A percentile compares a stretch with the other conserved stretches of the same genome.
phyloP scores from a whole-genome alignment of 305 asterid genomes.

The Fraxinus sp. region DNA sequence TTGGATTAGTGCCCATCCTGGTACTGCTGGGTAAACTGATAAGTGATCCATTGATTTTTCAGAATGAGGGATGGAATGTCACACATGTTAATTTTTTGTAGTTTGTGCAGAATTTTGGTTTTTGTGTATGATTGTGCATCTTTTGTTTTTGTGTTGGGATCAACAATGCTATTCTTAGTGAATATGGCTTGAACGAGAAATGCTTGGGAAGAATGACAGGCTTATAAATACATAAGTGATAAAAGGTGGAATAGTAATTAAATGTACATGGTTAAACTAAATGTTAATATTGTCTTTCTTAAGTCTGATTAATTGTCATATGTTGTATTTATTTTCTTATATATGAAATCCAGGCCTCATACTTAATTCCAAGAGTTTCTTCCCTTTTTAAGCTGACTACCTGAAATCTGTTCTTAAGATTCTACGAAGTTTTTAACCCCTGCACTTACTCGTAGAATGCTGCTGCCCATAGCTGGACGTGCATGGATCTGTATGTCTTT shows the following conservation, averaged over 20 bases:
- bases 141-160: neutral
- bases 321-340: neutral
- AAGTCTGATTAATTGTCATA: neutral
- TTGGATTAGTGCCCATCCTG: neutral
- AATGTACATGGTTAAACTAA: neutral
- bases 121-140: neutral
- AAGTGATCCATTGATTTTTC: neutral
- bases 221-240: neutral
- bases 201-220: neutral
- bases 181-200: neutral
- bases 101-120: neutral
- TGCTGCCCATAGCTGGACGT: constrained; percentile 96
- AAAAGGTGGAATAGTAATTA: neutral
- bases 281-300: neutral
- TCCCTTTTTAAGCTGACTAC: neutral
- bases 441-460: constrained; percentile 50
- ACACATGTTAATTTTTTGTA: neutral
- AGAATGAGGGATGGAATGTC: neutral
- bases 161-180: neutral
- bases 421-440: constrained; percentile 6
- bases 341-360: neutral
- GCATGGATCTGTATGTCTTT: constrained; percentile 96
- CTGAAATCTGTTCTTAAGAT: neutral
- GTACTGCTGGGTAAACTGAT: neutral
- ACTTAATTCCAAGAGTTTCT: neutral